Conservation (phyloP, 768 basidiomycete genomes). For the Cystofilobasidium capitatum region DNA sequence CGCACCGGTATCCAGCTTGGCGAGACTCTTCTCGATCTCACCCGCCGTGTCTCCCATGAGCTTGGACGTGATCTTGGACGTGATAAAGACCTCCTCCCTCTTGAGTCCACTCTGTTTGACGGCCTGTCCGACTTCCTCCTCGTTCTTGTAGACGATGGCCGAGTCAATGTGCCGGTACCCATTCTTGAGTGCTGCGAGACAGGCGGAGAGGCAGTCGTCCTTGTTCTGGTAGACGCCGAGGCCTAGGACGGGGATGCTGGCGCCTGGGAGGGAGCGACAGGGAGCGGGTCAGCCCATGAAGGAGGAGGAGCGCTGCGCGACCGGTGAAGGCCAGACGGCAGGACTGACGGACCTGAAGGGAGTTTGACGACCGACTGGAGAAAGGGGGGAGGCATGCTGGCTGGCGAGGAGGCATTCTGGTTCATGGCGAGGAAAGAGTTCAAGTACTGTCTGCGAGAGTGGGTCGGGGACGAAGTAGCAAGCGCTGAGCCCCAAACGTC, state of each 20-base stretch:
- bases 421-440: too few relatives aligned
- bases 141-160: slow-evolving; percentile 21
- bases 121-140: slow-evolving; percentile 3
- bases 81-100: slow-evolving; percentile 25
- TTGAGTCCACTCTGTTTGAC: slow-evolving; percentile 3
- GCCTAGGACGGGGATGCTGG: slow-evolving; percentile 20
- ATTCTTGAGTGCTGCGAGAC: slow-evolving; percentile 5
- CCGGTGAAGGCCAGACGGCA: not conserved
- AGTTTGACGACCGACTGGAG: slow-evolving; percentile 12
- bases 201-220: slow-evolving; percentile 15
- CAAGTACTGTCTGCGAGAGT: too few relatives aligned
- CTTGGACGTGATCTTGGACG: too few relatives aligned
- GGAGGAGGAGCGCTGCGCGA: not conserved
- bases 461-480: not conserved
- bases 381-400: not conserved
- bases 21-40: too few relatives aligned
- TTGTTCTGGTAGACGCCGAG: slow-evolving; percentile 22
- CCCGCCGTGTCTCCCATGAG: too few relatives aligned
- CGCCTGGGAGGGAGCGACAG: slow-evolving; percentile 14
- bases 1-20: slow-evolving; percentile 2
- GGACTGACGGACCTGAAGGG: slow-evolving; percentile 5
- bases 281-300: slow-evolving; percentile 1
- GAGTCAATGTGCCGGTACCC: slow-evolving; percentile 19
- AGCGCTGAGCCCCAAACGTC: not conserved
- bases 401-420: not conserved